Conservation (phyloP, 2,329 filamentous ascomycete genomes). For the Sporothrix sp. region DNA sequence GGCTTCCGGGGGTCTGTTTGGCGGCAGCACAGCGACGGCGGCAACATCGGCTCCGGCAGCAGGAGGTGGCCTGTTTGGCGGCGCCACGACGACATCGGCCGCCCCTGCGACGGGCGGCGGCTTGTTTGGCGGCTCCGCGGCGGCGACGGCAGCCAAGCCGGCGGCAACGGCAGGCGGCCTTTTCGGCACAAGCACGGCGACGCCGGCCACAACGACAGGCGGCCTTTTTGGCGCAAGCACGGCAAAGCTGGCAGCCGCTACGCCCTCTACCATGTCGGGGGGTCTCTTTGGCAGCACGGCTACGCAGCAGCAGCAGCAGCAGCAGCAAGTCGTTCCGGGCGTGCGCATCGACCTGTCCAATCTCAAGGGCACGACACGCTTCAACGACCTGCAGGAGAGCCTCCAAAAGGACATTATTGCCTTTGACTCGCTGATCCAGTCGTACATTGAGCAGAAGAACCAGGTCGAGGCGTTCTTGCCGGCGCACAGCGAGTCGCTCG, state of each 20-base stretch:
- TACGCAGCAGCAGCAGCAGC: slow-evolving; percentile 33
- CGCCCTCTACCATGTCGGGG: slow-evolving; percentile 13
- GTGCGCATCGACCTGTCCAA: slow-evolving; percentile 71
- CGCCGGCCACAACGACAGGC: not conserved
- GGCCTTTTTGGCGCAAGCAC: slow-evolving; percentile 9
- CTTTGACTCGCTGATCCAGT: slow-evolving; percentile 71
- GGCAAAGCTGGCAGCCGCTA: slow-evolving; percentile 15
- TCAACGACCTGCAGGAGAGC: slow-evolving; percentile 77
- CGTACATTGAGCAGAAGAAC: slow-evolving; percentile 67
- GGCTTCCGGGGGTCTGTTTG: slow-evolving; percentile 22
- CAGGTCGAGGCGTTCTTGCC: slow-evolving; percentile 62
- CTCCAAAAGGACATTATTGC: slow-evolving; percentile 68
- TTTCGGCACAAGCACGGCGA: slow-evolving; percentile 7
- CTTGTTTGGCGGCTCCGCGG: slow-evolving; percentile 24
- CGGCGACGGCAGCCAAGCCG: slow-evolving; percentile 15
- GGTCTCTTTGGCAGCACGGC: slow-evolving; percentile 4
- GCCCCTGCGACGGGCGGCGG: not conserved
- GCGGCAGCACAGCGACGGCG: slow-evolving; percentile 8
- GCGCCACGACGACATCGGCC: not conserved
- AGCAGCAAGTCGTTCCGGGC: slow-evolving; percentile 52
- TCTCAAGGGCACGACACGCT: slow-evolving; percentile 78
- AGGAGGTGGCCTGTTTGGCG: not conserved
- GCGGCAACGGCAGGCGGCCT: slow-evolving; percentile 18
- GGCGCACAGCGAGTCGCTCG: slow-evolving; percentile 36
- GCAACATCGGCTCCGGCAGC: not conserved